Percentiles rank a stretch among this genome's conserved stretches.
Conservation (phyloP, 371 early-diverging fungal genomes). For the Entomophthora muscae region DNA sequence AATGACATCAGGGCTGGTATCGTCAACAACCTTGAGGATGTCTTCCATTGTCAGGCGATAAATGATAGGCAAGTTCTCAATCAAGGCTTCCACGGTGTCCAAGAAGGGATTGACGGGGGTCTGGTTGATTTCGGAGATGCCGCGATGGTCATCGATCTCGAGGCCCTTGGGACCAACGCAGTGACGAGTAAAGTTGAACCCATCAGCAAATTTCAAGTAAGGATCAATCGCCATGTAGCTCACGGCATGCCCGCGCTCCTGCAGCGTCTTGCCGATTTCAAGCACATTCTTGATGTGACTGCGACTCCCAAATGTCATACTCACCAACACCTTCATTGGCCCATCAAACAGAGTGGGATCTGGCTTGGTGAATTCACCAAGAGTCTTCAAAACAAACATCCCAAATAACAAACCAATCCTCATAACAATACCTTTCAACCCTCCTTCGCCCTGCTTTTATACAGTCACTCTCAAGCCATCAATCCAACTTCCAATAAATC, state of each 20-base stretch:
- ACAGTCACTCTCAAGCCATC: no score
- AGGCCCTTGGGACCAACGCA: not conserved
- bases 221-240: not conserved
- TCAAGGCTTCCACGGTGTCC: not conserved
- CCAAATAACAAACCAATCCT: no score
- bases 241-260: not conserved
- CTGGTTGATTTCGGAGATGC: not conserved
- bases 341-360: not conserved
- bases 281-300: no score
- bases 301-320: no score
- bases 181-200: not conserved
- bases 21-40: not conserved
- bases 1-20: constrained; percentile 4
- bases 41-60: not conserved
- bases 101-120: not conserved
- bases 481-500: no score
- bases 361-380: constrained; percentile 3
- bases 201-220: not conserved
- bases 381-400: no score
- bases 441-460: no score
- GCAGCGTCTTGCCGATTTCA: no score
- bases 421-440: no score
- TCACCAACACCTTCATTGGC: not conserved
- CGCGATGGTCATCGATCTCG: not conserved
- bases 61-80: not conserved